Evolutionary conservation across 768 basidiomycete genomes (phyloP).

Genomic region (Mycena indigotica): DNA sequence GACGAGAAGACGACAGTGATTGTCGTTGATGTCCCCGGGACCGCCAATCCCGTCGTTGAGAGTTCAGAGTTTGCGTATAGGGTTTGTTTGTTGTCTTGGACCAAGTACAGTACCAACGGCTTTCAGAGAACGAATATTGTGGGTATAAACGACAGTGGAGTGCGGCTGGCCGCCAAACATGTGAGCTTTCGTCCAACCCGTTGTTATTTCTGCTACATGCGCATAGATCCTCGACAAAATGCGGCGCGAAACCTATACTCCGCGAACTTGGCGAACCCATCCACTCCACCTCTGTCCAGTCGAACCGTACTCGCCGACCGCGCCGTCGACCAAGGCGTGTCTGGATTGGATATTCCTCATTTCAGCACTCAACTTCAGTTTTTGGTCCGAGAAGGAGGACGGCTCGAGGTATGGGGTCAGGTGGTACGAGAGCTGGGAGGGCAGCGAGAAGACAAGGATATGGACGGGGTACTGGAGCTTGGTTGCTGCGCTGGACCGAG

Average conservation of each 20-base stretch:
- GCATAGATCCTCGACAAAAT: constrained; percentile 66
- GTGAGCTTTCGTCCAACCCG: constrained; percentile 37
- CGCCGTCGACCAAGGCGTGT: constrained; percentile 57
- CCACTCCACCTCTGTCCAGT: constrained; percentile 73
- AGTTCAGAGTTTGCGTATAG: constrained; percentile 59
- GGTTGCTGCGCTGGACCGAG: constrained; percentile 81
- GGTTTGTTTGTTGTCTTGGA: too few relatives aligned
- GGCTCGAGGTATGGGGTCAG: constrained; percentile 70
- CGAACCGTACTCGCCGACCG: constrained; percentile 56
- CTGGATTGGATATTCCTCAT: constrained; percentile 90
- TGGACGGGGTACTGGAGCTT: constrained; percentile 90
- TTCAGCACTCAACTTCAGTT: constrained; percentile 84
- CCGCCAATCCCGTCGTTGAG: constrained; percentile 59
- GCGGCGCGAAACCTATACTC: constrained; percentile 65
- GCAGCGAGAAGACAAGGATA: constrained; percentile 41
- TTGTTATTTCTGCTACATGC: constrained; percentile 9
- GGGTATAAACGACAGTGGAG: constrained; percentile 58
- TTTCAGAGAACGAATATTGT: constrained; percentile 62
- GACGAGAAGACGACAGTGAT: constrained; percentile 33
- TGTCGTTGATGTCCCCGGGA: constrained; percentile 25
- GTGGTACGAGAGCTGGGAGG: constrained; percentile 73
- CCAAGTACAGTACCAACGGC: too few relatives aligned
- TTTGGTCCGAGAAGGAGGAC: constrained; percentile 75
- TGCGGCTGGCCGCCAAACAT: constrained; percentile 65
- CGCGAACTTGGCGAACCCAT: constrained; percentile 80